Evolutionary conservation across 371 early-diverging fungal genomes (phyloP).

Genomic region (Mucor velutinosus): DNA sequence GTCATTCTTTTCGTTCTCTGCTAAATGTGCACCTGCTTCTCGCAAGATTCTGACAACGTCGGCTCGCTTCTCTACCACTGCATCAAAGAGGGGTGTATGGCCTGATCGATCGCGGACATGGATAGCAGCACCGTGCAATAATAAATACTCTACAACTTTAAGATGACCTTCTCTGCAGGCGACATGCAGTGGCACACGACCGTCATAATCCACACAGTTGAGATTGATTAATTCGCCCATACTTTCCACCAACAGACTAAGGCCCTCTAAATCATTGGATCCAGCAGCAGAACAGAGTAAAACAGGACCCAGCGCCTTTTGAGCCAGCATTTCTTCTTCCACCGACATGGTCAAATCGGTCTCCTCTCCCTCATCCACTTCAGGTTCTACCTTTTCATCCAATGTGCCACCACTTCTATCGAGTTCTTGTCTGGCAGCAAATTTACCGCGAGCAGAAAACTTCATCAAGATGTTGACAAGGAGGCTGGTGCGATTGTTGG

Average conservation of each 20-base stretch:
- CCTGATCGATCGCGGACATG: slow-evolving; percentile 89
- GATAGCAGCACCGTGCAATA: slow-evolving; percentile 88
- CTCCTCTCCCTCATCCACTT: no score
- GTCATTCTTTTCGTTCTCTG: slow-evolving; percentile 75
- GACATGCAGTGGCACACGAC: slow-evolving; percentile 85
- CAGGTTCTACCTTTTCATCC: neutral
- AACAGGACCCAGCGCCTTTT: slow-evolving; percentile 80
- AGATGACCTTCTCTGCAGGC: slow-evolving; percentile 81
- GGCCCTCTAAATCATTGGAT: slow-evolving; percentile 82
- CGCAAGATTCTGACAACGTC: slow-evolving; percentile 71
- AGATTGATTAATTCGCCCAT: slow-evolving; percentile 58
- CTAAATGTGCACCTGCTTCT: slow-evolving; percentile 89
- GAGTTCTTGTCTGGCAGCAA: slow-evolving; percentile 18
- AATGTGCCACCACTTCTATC: neutral
- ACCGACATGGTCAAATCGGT: slow-evolving; percentile 30
- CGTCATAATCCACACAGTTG: slow-evolving; percentile 88
- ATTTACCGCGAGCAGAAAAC: slow-evolving; percentile 23
- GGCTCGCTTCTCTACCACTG: slow-evolving; percentile 62
- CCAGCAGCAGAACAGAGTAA: slow-evolving; percentile 87
- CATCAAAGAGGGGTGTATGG: slow-evolving; percentile 90
- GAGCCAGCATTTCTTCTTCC: slow-evolving; percentile 71
- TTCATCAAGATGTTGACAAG: slow-evolving; percentile 55
- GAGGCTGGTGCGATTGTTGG: slow-evolving; percentile 51
- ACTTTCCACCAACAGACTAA: slow-evolving; percentile 67
- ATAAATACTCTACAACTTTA: slow-evolving; percentile 71